phyloP scores from a whole-genome alignment of 371 early-diverging fungal genomes.

The Zancudomyces culisetae region DNA sequence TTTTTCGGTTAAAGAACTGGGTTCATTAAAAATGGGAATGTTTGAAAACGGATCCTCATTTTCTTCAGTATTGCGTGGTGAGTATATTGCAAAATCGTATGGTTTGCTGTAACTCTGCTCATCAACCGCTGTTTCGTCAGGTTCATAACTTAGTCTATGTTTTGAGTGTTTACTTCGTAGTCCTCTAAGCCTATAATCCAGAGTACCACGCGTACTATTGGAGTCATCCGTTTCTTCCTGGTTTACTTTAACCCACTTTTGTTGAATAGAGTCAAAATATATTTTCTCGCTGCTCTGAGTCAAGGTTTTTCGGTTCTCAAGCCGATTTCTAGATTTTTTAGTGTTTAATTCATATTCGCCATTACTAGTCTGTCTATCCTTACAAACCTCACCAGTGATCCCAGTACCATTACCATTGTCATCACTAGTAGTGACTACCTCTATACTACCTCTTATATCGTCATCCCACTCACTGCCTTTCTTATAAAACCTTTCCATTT shows the following conservation, averaged over 20 bases:
- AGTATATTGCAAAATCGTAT: background rate
- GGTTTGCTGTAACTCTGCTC: background rate
- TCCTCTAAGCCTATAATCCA: background rate
- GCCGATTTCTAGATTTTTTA: slow-evolving; percentile 1
- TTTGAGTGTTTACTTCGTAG: background rate
- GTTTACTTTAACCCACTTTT: background rate
- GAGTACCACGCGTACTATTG: background rate
- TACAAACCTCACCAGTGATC: background rate
- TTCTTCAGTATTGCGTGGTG: background rate
- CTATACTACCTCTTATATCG: no score
- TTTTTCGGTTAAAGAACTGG: background rate
- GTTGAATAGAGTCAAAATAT: background rate
- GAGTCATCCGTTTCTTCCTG: no score
- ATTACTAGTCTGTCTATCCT: background rate
- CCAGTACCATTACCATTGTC: background rate
- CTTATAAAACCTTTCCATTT: background rate
- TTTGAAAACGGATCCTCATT: slow-evolving; percentile 2
- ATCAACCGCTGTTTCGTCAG: background rate
- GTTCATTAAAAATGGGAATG: background rate
- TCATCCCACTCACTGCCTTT: no score
- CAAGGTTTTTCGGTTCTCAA: no score
- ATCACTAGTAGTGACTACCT: background rate
- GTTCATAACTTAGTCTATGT: background rate
- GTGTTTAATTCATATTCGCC: background rate
- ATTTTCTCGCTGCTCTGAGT: background rate